Conservation (phyloP, 1,139 yeast species). For the Citeromyces siamensis region DNA sequence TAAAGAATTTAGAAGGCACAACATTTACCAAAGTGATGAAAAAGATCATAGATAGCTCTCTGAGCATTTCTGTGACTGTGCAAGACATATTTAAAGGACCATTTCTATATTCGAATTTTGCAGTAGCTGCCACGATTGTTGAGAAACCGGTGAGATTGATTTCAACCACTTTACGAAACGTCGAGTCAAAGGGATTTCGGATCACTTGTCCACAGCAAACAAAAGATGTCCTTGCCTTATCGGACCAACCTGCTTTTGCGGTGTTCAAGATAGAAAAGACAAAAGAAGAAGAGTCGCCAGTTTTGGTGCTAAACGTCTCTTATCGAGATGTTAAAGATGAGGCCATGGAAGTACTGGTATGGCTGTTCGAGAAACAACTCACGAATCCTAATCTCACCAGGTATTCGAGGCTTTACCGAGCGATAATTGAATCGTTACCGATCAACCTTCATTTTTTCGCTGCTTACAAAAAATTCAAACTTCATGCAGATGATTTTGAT, state of each 20-base stretch:
- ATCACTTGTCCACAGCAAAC: constrained; percentile 17
- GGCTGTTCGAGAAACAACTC: constrained; percentile 9
- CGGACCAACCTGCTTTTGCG: constrained; percentile 58
- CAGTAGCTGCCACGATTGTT: constrained; percentile 45
- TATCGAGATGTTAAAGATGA: constrained; percentile 36
- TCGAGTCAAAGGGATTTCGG: constrained; percentile 3
- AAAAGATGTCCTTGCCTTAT: constrained; percentile 31
- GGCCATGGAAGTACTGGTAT: constrained; percentile 16
- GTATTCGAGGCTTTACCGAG: constrained; percentile 16
- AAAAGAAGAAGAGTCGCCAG: constrained; percentile 20
- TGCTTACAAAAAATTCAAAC: constrained; percentile 17
- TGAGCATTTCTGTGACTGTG: constrained; percentile 57
- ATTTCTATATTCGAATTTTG: constrained; percentile 51
- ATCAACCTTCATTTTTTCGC: constrained; percentile 30
- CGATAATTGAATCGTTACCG: constrained; percentile 17
- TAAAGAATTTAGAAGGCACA: background rate
- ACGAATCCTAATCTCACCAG: constrained; percentile 8
- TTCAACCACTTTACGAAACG: constrained; percentile 15
- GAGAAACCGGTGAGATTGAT: constrained; percentile 45
- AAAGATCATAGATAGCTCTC: constrained; percentile 31
- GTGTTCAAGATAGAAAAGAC: constrained; percentile 29
- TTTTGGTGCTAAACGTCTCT: constrained; percentile 26
- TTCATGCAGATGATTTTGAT: too few relatives aligned
- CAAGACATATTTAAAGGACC: constrained; percentile 57
- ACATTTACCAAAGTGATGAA: constrained; percentile 7